Conservation (phyloP, 345 rosid genomes). For the Pelargonium nanum region DNA sequence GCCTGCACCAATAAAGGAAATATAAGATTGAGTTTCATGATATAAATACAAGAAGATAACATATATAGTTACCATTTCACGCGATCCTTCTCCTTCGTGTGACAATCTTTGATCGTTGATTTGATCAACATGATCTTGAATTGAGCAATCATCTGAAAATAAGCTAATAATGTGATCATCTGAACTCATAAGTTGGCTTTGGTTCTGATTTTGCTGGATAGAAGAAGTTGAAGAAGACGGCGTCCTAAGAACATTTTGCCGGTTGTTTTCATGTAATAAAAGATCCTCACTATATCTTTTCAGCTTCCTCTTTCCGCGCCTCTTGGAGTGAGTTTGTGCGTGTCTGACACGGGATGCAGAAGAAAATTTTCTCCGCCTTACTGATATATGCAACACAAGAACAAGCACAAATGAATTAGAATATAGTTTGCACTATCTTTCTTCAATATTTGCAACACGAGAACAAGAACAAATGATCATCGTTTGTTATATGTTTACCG, state of each 20-base stretch:
- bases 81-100: not conserved
- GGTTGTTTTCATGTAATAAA: not conserved
- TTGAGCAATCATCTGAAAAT: not conserved
- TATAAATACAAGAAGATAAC: not conserved
- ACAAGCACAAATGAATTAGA: not conserved
- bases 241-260: not conserved
- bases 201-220: no score
- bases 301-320: not conserved
- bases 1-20: not conserved
- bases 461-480: not conserved
- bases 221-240: not conserved
- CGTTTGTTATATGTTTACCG: not conserved
- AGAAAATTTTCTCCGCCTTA: not conserved
- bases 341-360: not conserved
- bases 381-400: not conserved
- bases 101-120: no score
- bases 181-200: not conserved
- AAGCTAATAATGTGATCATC: not conserved
- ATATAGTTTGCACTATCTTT: no score
- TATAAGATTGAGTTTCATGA: no score
- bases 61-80: not conserved
- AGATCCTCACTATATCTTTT: not conserved
- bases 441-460: no score
- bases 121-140: not conserved
- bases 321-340: not conserved